Evolutionary conservation across 2,329 filamentous ascomycete species (phyloP).

Genomic region (Alternaria postmessia): DNA sequence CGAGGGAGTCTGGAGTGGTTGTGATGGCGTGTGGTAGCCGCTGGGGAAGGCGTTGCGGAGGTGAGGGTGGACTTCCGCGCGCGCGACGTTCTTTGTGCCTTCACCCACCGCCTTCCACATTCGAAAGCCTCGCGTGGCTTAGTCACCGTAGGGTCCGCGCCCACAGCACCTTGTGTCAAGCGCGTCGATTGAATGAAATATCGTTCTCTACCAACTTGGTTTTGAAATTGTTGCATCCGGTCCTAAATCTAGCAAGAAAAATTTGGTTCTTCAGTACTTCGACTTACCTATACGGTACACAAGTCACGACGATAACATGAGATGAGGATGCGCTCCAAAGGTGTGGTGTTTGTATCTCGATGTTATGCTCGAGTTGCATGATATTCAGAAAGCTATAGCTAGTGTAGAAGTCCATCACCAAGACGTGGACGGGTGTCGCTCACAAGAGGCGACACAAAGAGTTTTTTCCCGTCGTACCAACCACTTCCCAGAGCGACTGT

Average conservation of each 20-base stretch:
- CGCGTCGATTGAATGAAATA: not conserved
- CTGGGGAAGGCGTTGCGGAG: slow-evolving; percentile 16
- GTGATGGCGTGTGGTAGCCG: not conserved
- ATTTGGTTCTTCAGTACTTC: not conserved
- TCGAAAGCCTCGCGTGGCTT: slow-evolving; percentile 12
- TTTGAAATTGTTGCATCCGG: not conserved
- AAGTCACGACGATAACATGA: not conserved
- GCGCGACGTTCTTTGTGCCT: slow-evolving; percentile 27
- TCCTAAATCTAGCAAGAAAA: not conserved
- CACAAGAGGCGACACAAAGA: slow-evolving; percentile 8
- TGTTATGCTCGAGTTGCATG: slow-evolving; percentile 13
- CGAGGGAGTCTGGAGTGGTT: not conserved
- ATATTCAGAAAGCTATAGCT: slow-evolving; percentile 22
- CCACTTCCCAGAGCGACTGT: not conserved
- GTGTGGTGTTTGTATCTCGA: slow-evolving; percentile 5
- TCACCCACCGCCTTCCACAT: slow-evolving; percentile 22
- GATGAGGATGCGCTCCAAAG: not conserved
- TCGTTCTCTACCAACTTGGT: not conserved
- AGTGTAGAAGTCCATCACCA: not conserved
- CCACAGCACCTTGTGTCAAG: not conserved
- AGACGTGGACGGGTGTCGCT: slow-evolving; percentile 2
- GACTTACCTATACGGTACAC: not conserved
- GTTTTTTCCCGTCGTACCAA: not conserved
- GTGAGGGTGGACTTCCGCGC: slow-evolving; percentile 17
- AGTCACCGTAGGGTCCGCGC: not conserved